phyloP scores from a whole-genome alignment of 352 stramenopile species.

The Globisporangium emineosum region DNA sequence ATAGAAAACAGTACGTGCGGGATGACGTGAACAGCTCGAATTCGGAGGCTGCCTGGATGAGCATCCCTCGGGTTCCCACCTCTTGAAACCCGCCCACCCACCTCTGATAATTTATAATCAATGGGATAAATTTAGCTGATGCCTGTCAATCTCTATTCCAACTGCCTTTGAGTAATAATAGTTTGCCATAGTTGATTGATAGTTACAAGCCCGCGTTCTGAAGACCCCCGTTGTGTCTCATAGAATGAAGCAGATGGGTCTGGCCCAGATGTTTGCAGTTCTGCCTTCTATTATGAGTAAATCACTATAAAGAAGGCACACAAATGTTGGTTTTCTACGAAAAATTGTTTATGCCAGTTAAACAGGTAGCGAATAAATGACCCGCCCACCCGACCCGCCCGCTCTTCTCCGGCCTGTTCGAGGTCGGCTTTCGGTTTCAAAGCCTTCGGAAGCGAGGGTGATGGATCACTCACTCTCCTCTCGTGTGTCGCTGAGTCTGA shows the following conservation, averaged over 20 bases:
- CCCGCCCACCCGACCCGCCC: too few species aligned
- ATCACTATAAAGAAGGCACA: not conserved
- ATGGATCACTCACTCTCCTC: not conserved
- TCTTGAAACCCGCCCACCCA: not conserved
- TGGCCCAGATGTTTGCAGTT: not conserved
- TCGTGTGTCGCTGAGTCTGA: not conserved
- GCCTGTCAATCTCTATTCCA: not conserved
- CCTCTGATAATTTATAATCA: not conserved
- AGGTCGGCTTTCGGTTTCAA: conserved; percentile 9
- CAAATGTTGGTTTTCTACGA: too few species aligned
- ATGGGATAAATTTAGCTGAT: not conserved
- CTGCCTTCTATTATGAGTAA: not conserved
- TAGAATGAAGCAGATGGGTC: not conserved
- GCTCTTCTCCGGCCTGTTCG: not conserved
- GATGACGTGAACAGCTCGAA: not conserved
- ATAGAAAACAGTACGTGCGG: too few species aligned
- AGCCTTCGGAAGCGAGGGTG: not conserved
- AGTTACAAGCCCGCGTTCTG: not conserved
- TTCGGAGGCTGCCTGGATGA: not conserved
- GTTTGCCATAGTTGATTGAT: not conserved
- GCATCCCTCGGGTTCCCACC: not conserved
- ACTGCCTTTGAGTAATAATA: not conserved
- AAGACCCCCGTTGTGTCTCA: not conserved
- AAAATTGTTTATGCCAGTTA: too few species aligned
- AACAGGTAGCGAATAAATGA: too few species aligned